A percentile compares a stretch with the other conserved stretches of the same genome.
Evolutionary conservation across 2,329 filamentous ascomycete species (phyloP).

Genomic region (Cladosporium sp.): DNA sequence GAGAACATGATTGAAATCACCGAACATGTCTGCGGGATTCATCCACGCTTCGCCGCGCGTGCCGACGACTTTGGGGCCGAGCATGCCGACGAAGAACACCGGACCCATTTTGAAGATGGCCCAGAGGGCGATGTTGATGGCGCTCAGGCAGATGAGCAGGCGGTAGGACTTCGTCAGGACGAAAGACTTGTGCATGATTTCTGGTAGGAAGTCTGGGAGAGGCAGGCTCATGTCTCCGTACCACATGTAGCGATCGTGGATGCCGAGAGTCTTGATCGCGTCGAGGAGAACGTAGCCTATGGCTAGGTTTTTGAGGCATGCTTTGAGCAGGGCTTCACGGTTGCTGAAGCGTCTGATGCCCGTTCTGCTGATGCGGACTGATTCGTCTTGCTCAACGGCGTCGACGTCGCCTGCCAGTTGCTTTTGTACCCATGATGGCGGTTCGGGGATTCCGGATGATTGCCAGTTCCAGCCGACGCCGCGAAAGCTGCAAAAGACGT

Average conservation of each 20-base stretch:
- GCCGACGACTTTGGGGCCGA: slow-evolving; percentile 61
- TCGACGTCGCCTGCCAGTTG: slow-evolving; percentile 39
- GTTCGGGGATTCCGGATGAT: slow-evolving; percentile 48
- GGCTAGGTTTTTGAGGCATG: slow-evolving; percentile 45
- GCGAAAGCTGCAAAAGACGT: slow-evolving; percentile 59
- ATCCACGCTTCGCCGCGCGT: slow-evolving; percentile 61
- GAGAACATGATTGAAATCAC: slow-evolving; percentile 54
- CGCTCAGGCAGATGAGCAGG: slow-evolving; percentile 55
- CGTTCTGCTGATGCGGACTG: slow-evolving; percentile 28
- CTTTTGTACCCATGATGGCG: slow-evolving; percentile 43
- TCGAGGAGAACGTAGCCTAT: slow-evolving; percentile 69
- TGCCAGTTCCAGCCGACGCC: slow-evolving; percentile 63
- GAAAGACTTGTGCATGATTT: slow-evolving; percentile 42
- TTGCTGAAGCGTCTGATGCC: slow-evolving; percentile 42
- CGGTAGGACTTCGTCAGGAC: slow-evolving; percentile 57
- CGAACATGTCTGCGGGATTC: slow-evolving; percentile 58
- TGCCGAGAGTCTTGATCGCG: slow-evolving; percentile 65
- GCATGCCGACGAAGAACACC: slow-evolving; percentile 59
- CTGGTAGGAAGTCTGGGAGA: slow-evolving; percentile 49
- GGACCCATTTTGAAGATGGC: slow-evolving; percentile 62
- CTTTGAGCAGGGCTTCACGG: slow-evolving; percentile 36
- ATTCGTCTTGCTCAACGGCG: slow-evolving; percentile 20
- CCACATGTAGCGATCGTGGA: slow-evolving; percentile 68
- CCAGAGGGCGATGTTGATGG: slow-evolving; percentile 61
- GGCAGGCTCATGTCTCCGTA: slow-evolving; percentile 44